phyloP scores from a whole-genome alignment of 176 grass and related monocot species.

The Aegilops bicornis region DNA sequence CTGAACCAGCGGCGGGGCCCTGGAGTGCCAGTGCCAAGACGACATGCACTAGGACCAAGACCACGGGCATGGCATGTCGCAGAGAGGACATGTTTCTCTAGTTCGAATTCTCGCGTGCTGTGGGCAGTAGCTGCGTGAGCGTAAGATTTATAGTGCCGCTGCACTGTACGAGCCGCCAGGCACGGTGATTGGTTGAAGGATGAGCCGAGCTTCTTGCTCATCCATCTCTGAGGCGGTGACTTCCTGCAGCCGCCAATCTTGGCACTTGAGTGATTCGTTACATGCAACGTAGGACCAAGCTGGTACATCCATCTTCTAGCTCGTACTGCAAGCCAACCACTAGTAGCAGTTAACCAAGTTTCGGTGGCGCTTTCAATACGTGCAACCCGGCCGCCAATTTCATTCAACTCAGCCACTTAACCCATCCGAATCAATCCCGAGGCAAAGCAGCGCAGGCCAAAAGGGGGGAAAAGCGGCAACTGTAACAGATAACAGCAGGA shows the following conservation, averaged over 20 bases:
- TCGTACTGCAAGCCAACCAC: neutral
- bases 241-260: neutral
- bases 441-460: neutral
- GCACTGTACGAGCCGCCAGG: neutral
- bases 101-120: neutral
- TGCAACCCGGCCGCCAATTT: neutral
- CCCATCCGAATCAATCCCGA: neutral
- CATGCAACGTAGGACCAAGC: neutral
- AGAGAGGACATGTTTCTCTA: neutral
- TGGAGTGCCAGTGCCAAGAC: neutral
- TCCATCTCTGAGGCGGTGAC: conserved; percentile 14
- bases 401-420: neutral
- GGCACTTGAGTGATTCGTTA: neutral
- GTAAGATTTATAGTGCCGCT: neutral
- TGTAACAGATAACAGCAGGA: neutral
- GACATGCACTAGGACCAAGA: neutral
- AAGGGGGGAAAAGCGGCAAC: neutral
- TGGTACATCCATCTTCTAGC: neutral
- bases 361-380: neutral
- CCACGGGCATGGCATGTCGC: neutral
- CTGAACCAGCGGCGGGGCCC: neutral
- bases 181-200: neutral
- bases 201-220: conserved; percentile 43
- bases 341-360: neutral
- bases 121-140: neutral